phyloP scores from a whole-genome alignment of 2,329 filamentous ascomycete genomes.

The Aspergillus fumigatus region DNA sequence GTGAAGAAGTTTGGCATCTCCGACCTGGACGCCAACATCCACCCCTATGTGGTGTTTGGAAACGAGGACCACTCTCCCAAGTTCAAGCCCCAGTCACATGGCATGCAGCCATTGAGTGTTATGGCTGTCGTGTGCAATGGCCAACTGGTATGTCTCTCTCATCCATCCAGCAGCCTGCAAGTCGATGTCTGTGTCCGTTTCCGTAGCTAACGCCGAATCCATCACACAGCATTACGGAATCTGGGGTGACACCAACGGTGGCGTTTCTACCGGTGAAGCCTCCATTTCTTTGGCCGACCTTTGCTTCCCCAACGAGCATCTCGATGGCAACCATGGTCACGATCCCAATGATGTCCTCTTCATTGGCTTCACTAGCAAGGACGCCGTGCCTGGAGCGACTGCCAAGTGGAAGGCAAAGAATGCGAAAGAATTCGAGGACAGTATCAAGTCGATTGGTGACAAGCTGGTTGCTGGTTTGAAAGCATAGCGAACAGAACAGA shows the following conservation, averaged over 20 bases:
- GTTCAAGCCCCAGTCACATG: conserved; percentile 41
- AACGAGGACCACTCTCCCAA: conserved; percentile 35
- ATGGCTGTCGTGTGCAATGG: conserved; percentile 53
- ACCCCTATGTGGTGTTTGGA: conserved; percentile 53
- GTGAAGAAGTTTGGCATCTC: conserved; percentile 38
- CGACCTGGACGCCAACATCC: conserved; percentile 49
- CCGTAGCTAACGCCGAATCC: not conserved
- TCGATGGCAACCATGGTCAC: conserved; percentile 56
- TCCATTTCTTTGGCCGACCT: conserved; percentile 55
- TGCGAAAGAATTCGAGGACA: conserved; percentile 36
- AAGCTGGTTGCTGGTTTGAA: conserved; percentile 39
- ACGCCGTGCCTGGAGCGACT: conserved; percentile 53
- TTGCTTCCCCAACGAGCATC: conserved; percentile 49
- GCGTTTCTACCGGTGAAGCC: conserved; percentile 53
- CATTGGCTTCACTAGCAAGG: conserved; percentile 55
- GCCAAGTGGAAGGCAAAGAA: conserved; percentile 52
- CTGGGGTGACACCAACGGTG: conserved; percentile 60
- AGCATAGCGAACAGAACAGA: not conserved
- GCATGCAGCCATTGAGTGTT: conserved; percentile 50
- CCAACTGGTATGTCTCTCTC: conserved; percentile 35
- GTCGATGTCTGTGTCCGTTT: too few species aligned
- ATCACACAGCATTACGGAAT: conserved; percentile 50
- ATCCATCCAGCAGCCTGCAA: not conserved
- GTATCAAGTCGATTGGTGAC: conserved; percentile 50
- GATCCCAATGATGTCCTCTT: conserved; percentile 57